Conservation (phyloP, 2,329 filamentous ascomycete genomes). For the Talaromyces piceae region DNA sequence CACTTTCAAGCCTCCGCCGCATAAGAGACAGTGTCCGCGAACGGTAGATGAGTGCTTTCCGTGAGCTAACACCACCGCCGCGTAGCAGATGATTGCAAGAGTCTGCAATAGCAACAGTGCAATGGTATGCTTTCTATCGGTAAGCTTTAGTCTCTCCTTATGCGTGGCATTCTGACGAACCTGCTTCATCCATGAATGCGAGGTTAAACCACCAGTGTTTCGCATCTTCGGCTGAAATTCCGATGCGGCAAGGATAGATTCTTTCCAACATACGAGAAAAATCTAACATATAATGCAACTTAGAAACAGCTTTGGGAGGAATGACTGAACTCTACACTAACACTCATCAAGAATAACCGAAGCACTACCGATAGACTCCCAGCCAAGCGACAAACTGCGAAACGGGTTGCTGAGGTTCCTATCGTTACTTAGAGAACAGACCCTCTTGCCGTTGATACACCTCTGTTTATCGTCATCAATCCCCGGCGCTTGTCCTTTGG, state of each 20-base stretch:
- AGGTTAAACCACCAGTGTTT: slow-evolving; percentile 8
- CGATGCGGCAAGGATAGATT: slow-evolving; percentile 6
- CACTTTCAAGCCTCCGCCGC: background rate
- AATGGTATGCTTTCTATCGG: slow-evolving; percentile 4
- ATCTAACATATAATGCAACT: background rate
- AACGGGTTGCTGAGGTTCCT: slow-evolving; percentile 4
- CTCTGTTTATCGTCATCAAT: background rate
- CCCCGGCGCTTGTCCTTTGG: background rate
- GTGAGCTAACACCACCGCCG: background rate
- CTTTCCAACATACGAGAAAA: slow-evolving; percentile 3
- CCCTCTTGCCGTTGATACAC: background rate
- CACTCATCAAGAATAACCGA: slow-evolving; percentile 5
- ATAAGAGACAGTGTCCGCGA: slow-evolving; percentile 4
- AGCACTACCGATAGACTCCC: background rate
- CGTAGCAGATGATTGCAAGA: slow-evolving; percentile 2
- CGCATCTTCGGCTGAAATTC: slow-evolving; percentile 4
- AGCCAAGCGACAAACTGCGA: slow-evolving; percentile 1
- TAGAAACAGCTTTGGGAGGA: background rate
- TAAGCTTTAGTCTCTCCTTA: background rate
- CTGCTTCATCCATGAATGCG: slow-evolving; percentile 7
- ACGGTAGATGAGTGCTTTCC: slow-evolving; percentile 4
- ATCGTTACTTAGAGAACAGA: background rate
- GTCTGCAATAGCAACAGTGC: slow-evolving; percentile 3
- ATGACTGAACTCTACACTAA: background rate
- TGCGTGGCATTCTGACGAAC: background rate